These are phyloP conservation scores for Bipolaris victoriae DNA, from an alignment of 2,329 filamentous ascomycete species.

Conservation along the genomic window DNA sequence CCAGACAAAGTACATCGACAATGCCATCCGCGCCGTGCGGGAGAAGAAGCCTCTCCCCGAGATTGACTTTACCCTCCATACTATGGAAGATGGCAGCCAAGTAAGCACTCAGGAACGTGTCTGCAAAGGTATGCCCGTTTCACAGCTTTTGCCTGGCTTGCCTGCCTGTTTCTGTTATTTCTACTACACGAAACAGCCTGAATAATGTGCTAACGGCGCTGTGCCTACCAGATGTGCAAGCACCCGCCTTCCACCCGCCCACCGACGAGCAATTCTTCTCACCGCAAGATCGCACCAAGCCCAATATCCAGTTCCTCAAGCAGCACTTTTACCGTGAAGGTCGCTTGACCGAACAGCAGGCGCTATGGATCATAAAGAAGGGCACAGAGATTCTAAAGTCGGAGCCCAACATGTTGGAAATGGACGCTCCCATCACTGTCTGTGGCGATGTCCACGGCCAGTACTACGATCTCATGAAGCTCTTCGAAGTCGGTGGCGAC, in stretches of 20 bases:
- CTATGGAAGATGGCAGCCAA: constrained; percentile 95
- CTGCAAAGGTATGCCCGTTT: constrained; percentile 80
- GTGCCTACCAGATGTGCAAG: constrained; percentile 80
- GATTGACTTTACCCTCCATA: constrained; percentile 98
- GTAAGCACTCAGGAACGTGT: constrained; percentile 96
- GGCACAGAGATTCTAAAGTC: constrained; percentile 85
- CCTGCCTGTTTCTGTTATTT: constrained; percentile 5
- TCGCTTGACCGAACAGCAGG: constrained; percentile 94
- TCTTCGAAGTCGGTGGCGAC: constrained; percentile 97
- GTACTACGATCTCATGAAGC: constrained; percentile 99
- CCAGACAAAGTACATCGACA: constrained; percentile 68
- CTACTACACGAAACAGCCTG: constrained; percentile 8
- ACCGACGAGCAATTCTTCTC: constrained; percentile 95
- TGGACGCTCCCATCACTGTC: constrained; percentile 98
- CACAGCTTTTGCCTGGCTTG: not conserved
- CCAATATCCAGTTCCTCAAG: constrained; percentile 92
- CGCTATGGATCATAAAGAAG: constrained; percentile 89
- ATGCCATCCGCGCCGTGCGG: constrained; percentile 87
- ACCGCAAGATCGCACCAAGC: constrained; percentile 83
- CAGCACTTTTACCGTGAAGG: constrained; percentile 98
- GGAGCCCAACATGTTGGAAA: constrained; percentile 96
- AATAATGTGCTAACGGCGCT: constrained; percentile 32
- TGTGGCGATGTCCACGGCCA: constrained; percentile 98
- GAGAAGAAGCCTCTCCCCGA: constrained; percentile 96
- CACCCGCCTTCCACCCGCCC: constrained; percentile 89